Evolutionary conservation across 805 yeast genomes (phyloP).

Genomic region (Cyberlindnera misumaiensis): DNA sequence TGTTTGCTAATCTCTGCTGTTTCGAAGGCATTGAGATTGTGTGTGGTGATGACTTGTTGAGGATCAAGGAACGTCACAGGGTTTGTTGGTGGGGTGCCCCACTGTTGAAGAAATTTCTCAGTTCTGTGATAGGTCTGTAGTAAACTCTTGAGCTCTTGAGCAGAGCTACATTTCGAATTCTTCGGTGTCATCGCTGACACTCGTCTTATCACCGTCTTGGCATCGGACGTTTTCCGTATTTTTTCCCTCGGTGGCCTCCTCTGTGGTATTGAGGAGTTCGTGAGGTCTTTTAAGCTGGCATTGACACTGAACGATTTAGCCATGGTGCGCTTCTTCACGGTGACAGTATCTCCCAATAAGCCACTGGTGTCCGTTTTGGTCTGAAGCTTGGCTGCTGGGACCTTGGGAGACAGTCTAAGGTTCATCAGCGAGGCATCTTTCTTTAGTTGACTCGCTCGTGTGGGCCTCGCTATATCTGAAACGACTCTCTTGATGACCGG

Average conservation of each 20-base stretch:
- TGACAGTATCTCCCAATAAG: conserved; percentile 2
- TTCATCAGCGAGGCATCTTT: conserved; percentile 14
- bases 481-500: conserved; percentile 7
- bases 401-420: conserved; percentile 1
- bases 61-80: not conserved
- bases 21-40: conserved; percentile 44
- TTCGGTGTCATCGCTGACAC: not conserved
- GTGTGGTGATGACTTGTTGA: conserved; percentile 4
- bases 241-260: conserved; percentile 4
- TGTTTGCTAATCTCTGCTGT: conserved; percentile 51
- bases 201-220: no score
- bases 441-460: conserved; percentile 16
- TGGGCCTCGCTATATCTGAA: conserved; percentile 11
- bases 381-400: not conserved
- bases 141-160: conserved; percentile 6
- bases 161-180: conserved; percentile 3
- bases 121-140: conserved; percentile 14
- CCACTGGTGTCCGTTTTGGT: conserved; percentile 1
- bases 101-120: conserved; percentile 1
- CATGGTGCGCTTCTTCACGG: conserved; percentile 11
- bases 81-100: conserved; percentile 3
- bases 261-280: conserved; percentile 3
- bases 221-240: conserved; percentile 2
- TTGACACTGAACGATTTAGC: conserved; percentile 18
- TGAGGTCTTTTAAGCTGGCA: conserved; percentile 11